Percentiles rank a stretch among this genome's conserved stretches.
phyloP scores from a whole-genome alignment of 352 stramenopile genomes.

The Phytophthora chlamydospora region DNA sequence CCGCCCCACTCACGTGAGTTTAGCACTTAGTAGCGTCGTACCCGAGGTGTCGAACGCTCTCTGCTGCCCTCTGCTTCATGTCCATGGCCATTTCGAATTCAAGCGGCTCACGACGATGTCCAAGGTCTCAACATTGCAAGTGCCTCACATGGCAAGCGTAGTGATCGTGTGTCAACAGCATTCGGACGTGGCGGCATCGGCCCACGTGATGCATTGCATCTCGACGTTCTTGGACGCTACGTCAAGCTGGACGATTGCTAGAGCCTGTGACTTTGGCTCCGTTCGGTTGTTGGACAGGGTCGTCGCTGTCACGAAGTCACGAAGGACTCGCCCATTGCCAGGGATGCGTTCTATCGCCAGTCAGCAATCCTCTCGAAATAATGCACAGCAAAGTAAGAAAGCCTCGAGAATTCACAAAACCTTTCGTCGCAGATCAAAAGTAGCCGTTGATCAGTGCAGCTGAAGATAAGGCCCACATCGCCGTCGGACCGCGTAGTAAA shows the following conservation, averaged over 20 bases:
- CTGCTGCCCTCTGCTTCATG: neutral
- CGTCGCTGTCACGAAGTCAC: neutral
- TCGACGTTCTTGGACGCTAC: constrained; percentile 5
- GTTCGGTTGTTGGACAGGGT: neutral
- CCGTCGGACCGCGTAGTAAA: too few relatives aligned
- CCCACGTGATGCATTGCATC: constrained; percentile 1
- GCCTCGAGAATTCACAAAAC: too few relatives aligned
- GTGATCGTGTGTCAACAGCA: constrained; percentile 5
- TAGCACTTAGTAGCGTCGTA: too few relatives aligned
- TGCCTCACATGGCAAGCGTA: constrained; percentile 1
- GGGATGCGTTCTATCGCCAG: constrained; percentile 15
- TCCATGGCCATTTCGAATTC: neutral
- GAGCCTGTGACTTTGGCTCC: neutral
- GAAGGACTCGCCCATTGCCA: constrained; percentile 1
- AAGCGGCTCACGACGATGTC: neutral
- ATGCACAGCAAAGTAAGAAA: too few relatives aligned
- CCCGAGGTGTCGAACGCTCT: too few relatives aligned
- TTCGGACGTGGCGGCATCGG: neutral
- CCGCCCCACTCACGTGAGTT: too few relatives aligned
- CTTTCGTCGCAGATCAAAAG: too few relatives aligned
- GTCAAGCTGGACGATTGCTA: constrained; percentile 1
- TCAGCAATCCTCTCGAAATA: too few relatives aligned
- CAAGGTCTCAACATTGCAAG: neutral
- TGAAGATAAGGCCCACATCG: too few relatives aligned
- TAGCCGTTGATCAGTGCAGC: too few relatives aligned